phyloP scores from a whole-genome alignment of 1,284 basidiomycete genomes.

The Austropuccinia psidii region DNA sequence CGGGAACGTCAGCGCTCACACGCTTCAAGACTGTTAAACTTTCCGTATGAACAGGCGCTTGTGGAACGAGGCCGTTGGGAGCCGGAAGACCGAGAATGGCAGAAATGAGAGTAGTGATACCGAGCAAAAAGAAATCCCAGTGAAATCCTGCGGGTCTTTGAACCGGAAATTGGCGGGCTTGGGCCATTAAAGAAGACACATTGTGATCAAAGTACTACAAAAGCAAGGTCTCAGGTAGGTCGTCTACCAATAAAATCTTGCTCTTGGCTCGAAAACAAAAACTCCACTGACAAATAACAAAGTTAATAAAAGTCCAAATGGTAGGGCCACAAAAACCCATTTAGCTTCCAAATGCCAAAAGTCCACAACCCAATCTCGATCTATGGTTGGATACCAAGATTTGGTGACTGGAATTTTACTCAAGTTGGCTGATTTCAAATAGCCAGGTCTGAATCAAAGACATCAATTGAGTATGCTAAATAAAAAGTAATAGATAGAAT shows the following conservation, averaged over 20 bases:
- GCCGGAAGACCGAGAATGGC: slow-evolving; percentile 63
- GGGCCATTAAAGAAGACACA: slow-evolving; percentile 74
- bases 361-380: slow-evolving; percentile 71
- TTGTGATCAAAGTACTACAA: slow-evolving; percentile 56
- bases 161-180: slow-evolving; percentile 81
- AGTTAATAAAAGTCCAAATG: slow-evolving; percentile 49
- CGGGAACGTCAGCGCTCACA: slow-evolving; percentile 38
- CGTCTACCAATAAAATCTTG: slow-evolving; percentile 45
- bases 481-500: slow-evolving; percentile 34
- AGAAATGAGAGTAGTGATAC: slow-evolving; percentile 82
- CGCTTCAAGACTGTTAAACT: slow-evolving; percentile 70
- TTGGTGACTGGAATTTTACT: slow-evolving; percentile 61
- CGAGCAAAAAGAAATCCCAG: slow-evolving; percentile 64
- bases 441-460: slow-evolving; percentile 58
- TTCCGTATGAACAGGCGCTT: slow-evolving; percentile 87
- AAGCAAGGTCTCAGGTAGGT: not conserved
- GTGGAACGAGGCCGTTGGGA: slow-evolving; percentile 62
- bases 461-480: slow-evolving; percentile 22
- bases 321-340: slow-evolving; percentile 74
- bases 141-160: slow-evolving; percentile 89
- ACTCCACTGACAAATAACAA: slow-evolving; percentile 34
- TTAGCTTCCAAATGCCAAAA: slow-evolving; percentile 86
- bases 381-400: slow-evolving; percentile 66
- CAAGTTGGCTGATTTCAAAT: slow-evolving; percentile 54
- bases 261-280: slow-evolving; percentile 38